phyloP scores from a whole-genome alignment of 805 yeast genomes.

The Pichia exigua region DNA sequence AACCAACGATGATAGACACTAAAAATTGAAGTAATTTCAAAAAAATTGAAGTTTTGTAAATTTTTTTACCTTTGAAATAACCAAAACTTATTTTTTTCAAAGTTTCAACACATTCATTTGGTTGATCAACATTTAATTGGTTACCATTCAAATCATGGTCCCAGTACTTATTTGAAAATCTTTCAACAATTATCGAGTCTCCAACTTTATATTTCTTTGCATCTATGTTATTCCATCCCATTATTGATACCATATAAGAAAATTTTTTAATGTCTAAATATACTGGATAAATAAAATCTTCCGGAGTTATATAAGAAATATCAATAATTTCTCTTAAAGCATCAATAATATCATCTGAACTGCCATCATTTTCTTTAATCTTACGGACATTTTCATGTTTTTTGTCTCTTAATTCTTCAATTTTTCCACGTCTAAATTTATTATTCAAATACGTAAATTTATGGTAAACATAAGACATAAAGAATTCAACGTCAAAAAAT shows the following conservation, averaged over 20 bases:
- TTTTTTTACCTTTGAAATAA: neutral
- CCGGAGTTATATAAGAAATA: slow-evolving; percentile 25
- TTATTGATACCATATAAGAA: slow-evolving; percentile 12
- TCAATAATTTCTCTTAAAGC: slow-evolving; percentile 48
- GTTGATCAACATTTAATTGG: slow-evolving; percentile 9
- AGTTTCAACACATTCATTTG: slow-evolving; percentile 8
- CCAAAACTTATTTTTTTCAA: slow-evolving; percentile 10
- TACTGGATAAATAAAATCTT: slow-evolving; percentile 34
- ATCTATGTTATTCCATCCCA: slow-evolving; percentile 32
- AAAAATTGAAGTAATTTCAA: neutral
- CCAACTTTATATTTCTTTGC: slow-evolving; percentile 36
- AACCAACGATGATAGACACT: neutral
- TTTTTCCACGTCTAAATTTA: slow-evolving; percentile 29
- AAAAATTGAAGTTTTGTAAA: neutral
- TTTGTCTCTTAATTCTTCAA: slow-evolving; percentile 22
- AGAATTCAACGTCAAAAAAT: slow-evolving; percentile 16
- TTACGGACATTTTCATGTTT: slow-evolving; percentile 38
- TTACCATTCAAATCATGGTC: slow-evolving; percentile 10
- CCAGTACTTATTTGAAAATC: slow-evolving; percentile 26
- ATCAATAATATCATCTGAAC: slow-evolving; percentile 35
- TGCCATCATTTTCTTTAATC: slow-evolving; percentile 38
- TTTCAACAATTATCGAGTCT: slow-evolving; percentile 46
- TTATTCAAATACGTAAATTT: slow-evolving; percentile 34
- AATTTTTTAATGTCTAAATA: slow-evolving; percentile 42
- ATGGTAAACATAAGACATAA: slow-evolving; percentile 38